Evolutionary conservation across 1,284 basidiomycete species (phyloP), one percentile per base, ranked within the genome.

Genomic region (Trichosporon sp.): DNA sequence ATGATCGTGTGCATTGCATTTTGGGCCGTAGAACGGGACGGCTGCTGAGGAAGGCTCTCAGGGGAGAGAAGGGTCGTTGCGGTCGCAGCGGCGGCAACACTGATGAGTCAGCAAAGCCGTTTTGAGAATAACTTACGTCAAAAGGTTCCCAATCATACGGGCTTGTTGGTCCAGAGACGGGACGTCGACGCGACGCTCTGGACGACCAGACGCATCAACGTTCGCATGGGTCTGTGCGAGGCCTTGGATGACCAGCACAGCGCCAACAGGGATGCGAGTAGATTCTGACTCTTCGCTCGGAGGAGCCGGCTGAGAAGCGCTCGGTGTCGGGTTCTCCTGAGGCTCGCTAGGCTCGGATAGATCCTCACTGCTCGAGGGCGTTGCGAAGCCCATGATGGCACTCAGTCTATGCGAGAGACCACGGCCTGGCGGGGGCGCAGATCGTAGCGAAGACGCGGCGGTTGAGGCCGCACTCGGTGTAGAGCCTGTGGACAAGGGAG

Each of bases 161-260:
- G 77, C 77, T 60, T 80, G 78, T 27, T 73, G 68, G 16, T 76
- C 74, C 27, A 80, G 63, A 5, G 69, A 72, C 1, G 71, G 62
- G 1, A 65, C 63, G 23, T 65, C 63, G 57, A 67, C 33, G 16
- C 63, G 29, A 6, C 60, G 59, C 25, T 36, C n/a, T 27, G 56
- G 19, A 11, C 54, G 9, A 37, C 63, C 33, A 13, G 34, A 31
- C n/a, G 59, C 60, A 21, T 68, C 66, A 2, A 66, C 60, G 16
- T 63, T 64, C 33, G 70, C 66, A 25, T 73, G 71, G 3, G 78
- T 80, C 65, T 80, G 78, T 4, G 77, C 78, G 16, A 80, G 61
- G 16, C 78, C 78, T 60, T 80, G 78, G 23, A 80, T 77, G 32
- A 80, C 73, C 44, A 80, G 68, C 13, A 80, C 77, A 0, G 78